Percentiles rank a stretch among this genome's conserved stretches.
Conservation (phyloP, 805 yeast genomes). For the Barnettozyma sucrosica region DNA sequence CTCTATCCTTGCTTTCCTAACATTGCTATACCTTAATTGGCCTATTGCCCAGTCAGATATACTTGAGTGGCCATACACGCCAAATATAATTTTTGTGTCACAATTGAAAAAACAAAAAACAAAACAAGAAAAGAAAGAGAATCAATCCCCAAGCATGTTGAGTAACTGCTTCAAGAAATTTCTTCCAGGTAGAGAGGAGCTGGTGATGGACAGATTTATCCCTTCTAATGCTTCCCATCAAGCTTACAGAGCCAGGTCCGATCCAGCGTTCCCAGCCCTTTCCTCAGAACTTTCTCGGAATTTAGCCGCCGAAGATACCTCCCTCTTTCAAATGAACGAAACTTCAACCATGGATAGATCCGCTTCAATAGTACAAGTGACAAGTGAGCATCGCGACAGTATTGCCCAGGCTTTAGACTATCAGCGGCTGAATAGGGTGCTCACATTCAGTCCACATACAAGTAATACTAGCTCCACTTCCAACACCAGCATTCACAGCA, state of each 20-base stretch:
- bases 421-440: conserved; percentile 35
- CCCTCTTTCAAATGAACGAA: conserved; percentile 15
- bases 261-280: not conserved
- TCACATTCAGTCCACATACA: conserved; percentile 26
- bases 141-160: not conserved
- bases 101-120: not conserved
- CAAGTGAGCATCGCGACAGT: conserved; percentile 27
- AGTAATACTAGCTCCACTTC: not conserved
- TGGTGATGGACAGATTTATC: conserved; percentile 33
- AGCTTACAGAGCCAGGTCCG: conserved; percentile 18
- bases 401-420: conserved; percentile 50
- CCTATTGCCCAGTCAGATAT: not conserved
- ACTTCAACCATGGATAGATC: conserved; percentile 16
- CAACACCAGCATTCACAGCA: not conserved
- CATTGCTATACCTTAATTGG: not conserved
- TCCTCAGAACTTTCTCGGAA: conserved; percentile 4
- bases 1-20: not conserved
- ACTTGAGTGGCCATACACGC: not conserved
- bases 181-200: conserved; percentile 6
- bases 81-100: not conserved
- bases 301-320: conserved; percentile 10
- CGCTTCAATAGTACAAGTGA: not conserved
- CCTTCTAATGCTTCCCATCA: conserved; percentile 30
- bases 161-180: conserved; percentile 5
- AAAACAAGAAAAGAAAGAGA: not conserved